A percentile compares a stretch with the other conserved stretches of the same genome.
phyloP scores from a whole-genome alignment of 2,329 filamentous ascomycete genomes.

The Colletotrichum sp. region DNA sequence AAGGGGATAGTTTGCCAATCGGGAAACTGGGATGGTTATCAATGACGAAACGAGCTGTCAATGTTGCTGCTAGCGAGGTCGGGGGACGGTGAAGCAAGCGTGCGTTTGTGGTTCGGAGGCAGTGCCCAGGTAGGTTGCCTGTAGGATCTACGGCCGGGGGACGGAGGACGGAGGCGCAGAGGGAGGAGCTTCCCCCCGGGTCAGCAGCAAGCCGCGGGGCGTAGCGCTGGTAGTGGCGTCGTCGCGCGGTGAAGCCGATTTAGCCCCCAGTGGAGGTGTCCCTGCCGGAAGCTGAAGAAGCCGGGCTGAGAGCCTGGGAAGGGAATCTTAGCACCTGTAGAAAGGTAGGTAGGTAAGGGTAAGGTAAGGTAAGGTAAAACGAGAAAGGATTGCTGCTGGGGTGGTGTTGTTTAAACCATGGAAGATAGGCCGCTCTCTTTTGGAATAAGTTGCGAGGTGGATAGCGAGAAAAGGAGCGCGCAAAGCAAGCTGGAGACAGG shows the following conservation, averaged over 20 bases:
- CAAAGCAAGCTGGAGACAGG: neutral
- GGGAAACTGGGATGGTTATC: neutral
- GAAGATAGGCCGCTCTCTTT: neutral
- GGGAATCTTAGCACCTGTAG: neutral
- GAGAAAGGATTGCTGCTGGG: neutral
- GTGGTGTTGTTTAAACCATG: neutral
- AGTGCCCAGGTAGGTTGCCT: neutral
- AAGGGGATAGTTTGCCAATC: neutral
- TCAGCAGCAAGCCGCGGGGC: neutral
- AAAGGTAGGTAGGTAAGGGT: neutral
- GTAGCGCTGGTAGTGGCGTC: conserved; percentile 6
- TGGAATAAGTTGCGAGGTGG: neutral
- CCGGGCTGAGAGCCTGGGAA: neutral
- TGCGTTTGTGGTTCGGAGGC: neutral
- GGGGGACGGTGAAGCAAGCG: neutral
- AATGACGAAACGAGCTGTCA: neutral
- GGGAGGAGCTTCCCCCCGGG: neutral
- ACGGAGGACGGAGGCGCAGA: conserved; percentile 8
- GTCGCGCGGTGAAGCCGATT: conserved; percentile 1
- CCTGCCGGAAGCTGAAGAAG: neutral
- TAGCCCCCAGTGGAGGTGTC: neutral
- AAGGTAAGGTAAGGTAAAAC: neutral
- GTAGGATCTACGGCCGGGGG: neutral
- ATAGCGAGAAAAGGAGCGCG: neutral
- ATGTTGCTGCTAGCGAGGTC: neutral